Conservation (phyloP, 2,329 filamentous ascomycete genomes). For the Volutella citrinella region DNA sequence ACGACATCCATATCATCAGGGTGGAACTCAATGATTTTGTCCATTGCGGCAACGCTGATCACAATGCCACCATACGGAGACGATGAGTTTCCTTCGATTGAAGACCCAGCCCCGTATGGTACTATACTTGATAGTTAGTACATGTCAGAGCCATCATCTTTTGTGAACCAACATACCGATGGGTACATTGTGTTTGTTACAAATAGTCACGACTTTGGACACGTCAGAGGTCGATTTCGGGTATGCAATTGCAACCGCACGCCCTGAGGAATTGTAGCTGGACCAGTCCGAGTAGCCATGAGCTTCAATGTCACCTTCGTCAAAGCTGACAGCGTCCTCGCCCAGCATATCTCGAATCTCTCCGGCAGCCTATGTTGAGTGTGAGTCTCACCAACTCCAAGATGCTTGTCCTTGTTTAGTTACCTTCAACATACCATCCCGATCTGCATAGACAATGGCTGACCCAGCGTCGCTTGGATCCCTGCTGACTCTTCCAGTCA, state of each 20-base stretch:
- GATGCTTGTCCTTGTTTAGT: not conserved
- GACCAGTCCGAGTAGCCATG: conserved; percentile 9
- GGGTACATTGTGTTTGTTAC: too few species aligned
- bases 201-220: too few species aligned
- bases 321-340: conserved; percentile 5
- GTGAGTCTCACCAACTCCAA: too few species aligned
- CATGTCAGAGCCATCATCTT: too few species aligned
- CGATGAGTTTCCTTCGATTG: conserved; percentile 68
- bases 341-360: conserved; percentile 5
- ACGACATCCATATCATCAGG: conserved; percentile 69
- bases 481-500: too few species aligned
- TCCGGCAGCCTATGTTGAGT: conserved; percentile 1
- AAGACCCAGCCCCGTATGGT: conserved; percentile 71
- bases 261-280: conserved; percentile 5
- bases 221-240: too few species aligned
- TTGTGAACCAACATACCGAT: too few species aligned
- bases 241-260: conserved; percentile 6
- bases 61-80: conserved; percentile 66
- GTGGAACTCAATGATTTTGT: conserved; percentile 61
- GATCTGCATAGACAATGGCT: conserved; percentile 4
- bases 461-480: too few species aligned
- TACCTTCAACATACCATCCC: conserved; percentile 3
- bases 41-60: conserved; percentile 68
- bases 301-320: conserved; percentile 6
- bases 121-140: too few species aligned